Conservation (phyloP, 1,284 basidiomycete species). For the Microbotryomycetes sp. region DNA sequence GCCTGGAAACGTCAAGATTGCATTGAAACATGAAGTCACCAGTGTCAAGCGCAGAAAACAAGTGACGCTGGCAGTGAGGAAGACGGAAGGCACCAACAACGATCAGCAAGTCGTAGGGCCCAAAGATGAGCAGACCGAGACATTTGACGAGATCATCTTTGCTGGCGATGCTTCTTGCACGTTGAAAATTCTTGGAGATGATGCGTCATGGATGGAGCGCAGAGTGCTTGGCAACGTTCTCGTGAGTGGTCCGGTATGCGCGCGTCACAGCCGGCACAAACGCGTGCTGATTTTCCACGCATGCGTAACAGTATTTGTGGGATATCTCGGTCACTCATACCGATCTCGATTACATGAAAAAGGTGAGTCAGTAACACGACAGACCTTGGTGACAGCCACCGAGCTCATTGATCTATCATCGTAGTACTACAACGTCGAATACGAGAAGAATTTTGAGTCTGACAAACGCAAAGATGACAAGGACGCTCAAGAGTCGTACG, state of each 20-base stretch:
- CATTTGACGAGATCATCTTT: slow-evolving; percentile 59
- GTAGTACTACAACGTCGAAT: slow-evolving; percentile 50
- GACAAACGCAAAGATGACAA: slow-evolving; percentile 43
- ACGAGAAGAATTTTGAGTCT: slow-evolving; percentile 45
- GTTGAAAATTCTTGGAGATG: slow-evolving; percentile 52
- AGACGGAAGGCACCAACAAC: not conserved
- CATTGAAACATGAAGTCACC: slow-evolving; percentile 47
- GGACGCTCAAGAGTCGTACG: slow-evolving; percentile 43
- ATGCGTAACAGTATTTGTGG: slow-evolving; percentile 38
- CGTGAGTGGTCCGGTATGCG: not conserved
- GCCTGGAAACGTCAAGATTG: slow-evolving; percentile 48
- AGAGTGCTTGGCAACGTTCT: slow-evolving; percentile 57
- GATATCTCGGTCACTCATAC: slow-evolving; percentile 58
- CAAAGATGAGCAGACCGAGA: slow-evolving; percentile 43
- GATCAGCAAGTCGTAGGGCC: slow-evolving; percentile 6
- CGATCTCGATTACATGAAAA: slow-evolving; percentile 54
- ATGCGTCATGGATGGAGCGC: slow-evolving; percentile 55
- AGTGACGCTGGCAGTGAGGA: slow-evolving; percentile 16
- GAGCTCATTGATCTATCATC: not conserved
- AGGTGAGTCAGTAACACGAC: slow-evolving; percentile 40
- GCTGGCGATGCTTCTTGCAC: slow-evolving; percentile 56
- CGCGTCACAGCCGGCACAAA: slow-evolving; percentile 37
- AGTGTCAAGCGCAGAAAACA: slow-evolving; percentile 40
- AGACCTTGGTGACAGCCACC: not conserved
- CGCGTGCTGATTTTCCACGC: slow-evolving; percentile 43